Conservation (phyloP, 139 green algal genomes). For the Picochlorum costavermella region DNA sequence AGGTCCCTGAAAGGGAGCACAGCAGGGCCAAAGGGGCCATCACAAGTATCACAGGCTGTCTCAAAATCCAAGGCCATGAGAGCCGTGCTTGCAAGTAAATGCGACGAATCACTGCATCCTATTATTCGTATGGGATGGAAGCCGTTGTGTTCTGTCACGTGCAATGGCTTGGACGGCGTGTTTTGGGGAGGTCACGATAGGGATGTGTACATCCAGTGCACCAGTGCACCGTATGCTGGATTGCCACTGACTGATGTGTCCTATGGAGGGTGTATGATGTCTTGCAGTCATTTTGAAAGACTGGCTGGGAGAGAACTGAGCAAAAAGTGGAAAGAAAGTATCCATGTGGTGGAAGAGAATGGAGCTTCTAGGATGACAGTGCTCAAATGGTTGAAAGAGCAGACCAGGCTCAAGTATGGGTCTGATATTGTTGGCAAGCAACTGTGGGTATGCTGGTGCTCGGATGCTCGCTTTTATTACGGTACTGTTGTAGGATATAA, state of each 20-base stretch:
- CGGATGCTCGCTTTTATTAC: constrained; percentile 24
- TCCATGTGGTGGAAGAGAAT: constrained; percentile 27
- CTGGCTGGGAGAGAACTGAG: constrained; percentile 27
- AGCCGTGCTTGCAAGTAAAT: constrained; percentile 4
- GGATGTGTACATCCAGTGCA: constrained; percentile 23
- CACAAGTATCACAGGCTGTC: too few relatives aligned
- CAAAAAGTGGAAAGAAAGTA: constrained; percentile 39
- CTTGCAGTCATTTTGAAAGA: constrained; percentile 29
- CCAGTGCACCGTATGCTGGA: constrained; percentile 13
- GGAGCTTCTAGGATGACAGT: constrained; percentile 24
- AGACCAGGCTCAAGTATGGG: constrained; percentile 9
- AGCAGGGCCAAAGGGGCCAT: too few relatives aligned
- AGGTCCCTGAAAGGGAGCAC: too few relatives aligned
- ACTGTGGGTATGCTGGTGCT: constrained; percentile 28
- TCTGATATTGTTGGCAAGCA: constrained; percentile 9
- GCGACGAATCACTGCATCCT: constrained; percentile 15
- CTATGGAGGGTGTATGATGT: constrained; percentile 30
- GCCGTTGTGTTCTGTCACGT: constrained; percentile 21
- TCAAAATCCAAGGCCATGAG: not conserved
- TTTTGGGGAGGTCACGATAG: constrained; percentile 31
- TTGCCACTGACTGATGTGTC: constrained; percentile 20
- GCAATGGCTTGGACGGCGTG: constrained; percentile 25
- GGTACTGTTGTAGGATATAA: constrained; percentile 21
- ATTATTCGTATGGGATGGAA: constrained; percentile 25
- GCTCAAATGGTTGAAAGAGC: constrained; percentile 22